phyloP scores from a whole-genome alignment of 2,329 filamentous ascomycete species.

The Drechmeria coniospora region DNA sequence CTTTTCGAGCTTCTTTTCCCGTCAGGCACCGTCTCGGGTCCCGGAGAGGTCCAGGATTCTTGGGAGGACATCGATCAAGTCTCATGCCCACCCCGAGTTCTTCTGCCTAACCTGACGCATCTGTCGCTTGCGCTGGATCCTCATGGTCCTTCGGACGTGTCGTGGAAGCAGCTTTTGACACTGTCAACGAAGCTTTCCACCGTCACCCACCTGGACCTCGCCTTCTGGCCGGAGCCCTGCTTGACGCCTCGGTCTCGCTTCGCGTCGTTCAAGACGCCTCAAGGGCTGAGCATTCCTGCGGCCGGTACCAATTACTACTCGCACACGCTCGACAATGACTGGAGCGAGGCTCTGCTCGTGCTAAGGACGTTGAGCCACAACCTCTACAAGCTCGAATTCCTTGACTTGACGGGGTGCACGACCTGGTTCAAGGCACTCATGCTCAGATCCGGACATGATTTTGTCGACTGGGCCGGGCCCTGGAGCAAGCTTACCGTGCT shows the following conservation, averaged over 20 bases:
- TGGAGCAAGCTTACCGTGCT: slow-evolving; percentile 37
- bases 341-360: slow-evolving; percentile 41
- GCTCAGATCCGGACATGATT: slow-evolving; percentile 25
- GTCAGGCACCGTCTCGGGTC: slow-evolving; percentile 6
- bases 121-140: slow-evolving; percentile 40
- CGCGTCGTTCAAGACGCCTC: slow-evolving; percentile 28
- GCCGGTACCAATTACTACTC: slow-evolving; percentile 42
- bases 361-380: slow-evolving; percentile 36
- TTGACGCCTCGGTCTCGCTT: slow-evolving; percentile 38
- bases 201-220: slow-evolving; percentile 45
- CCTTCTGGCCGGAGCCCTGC: slow-evolving; percentile 45
- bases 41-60: slow-evolving; percentile 28
- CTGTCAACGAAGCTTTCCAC: slow-evolving; percentile 36
- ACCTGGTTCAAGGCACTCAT: slow-evolving; percentile 37
- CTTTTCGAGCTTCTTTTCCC: slow-evolving; percentile 35
- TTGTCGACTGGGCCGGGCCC: slow-evolving; percentile 35
- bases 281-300: slow-evolving; percentile 31
- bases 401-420: slow-evolving; percentile 45
- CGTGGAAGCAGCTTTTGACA: slow-evolving; percentile 43
- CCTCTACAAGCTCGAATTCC: slow-evolving; percentile 42
- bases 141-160: slow-evolving; percentile 18
- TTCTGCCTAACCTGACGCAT: slow-evolving; percentile 44
- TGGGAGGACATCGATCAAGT: slow-evolving; percentile 31
- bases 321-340: slow-evolving; percentile 41
- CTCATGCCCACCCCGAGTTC: slow-evolving; percentile 16